Base-by-base conservation (phyloP, 768 basidiomycete species). In the Lentinula boryana region DNA sequence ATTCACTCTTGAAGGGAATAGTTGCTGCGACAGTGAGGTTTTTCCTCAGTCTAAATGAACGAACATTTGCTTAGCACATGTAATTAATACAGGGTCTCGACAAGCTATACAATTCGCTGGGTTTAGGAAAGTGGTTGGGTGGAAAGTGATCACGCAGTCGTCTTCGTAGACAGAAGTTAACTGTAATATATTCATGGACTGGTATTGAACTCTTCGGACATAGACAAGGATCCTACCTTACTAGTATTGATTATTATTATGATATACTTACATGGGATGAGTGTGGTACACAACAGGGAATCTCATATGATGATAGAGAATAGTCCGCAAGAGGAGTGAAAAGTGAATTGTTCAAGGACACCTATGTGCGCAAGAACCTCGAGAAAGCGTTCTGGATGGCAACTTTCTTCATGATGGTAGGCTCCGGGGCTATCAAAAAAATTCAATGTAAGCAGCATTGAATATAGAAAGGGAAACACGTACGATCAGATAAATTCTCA, bases 361-460 rank as follows among this genome's bases (percentile, higher is more conserved):
- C 16, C 48, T 60, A 60, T 27, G 58, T 51, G 58, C 86, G 84
- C 61, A 93, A 76, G 77, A 94, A 86, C 57, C 91, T 80, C 27
- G 90, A 87, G 67, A 93, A 85, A 32, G 84, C 78, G 60, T 85
- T 84, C 71, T 88, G 89, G 40, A 93, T 80, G 8, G 85, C 80
- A 49, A 94, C 84, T 70, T 91, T 93, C 80, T 93, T 93, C 93
- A 95, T 94, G 66, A 95, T 87, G 1, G 91, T 94, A 1, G 90
- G 87, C 70, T 92, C 89, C 10, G 83, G 75, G 1, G 93, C 93
- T 94, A 66, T 15, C 46, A 49, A 12, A 31, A 33, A 56, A 48
- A 55, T 64, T 33, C 27, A 68, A 31, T 64, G 64, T 27, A 35
- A 62, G 55, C 8, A 33, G 62, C 36, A 36, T 53, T 27, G 35